Conservation (phyloP, 1,284 basidiomycete genomes). For the Ceratobasidium theobromae region DNA sequence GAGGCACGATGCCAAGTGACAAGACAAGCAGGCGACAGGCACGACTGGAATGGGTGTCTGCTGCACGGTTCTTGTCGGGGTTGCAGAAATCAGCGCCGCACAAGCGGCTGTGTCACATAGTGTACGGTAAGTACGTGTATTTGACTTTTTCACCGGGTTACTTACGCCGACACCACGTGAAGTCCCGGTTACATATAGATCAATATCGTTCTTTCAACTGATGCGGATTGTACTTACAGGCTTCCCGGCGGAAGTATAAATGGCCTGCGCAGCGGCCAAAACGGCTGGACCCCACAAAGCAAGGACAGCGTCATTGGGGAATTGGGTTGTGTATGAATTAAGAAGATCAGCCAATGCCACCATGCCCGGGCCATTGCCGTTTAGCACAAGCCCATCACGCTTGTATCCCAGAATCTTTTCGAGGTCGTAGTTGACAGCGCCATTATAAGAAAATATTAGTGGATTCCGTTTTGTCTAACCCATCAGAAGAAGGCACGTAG, state of each 20-base stretch:
- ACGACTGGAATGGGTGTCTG: too few species aligned
- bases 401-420: constrained; percentile 9
- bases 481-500: background rate
- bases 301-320: constrained; percentile 1
- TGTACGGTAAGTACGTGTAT: too few species aligned
- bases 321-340: background rate
- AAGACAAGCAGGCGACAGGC: too few species aligned
- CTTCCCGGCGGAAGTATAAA: background rate
- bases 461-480: background rate
- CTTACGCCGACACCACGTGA: too few species aligned
- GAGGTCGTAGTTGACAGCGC: constrained; percentile 13
- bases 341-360: constrained; percentile 3
- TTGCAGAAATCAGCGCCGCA: too few species aligned
- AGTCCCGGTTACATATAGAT: too few species aligned
- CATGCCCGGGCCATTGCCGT: background rate
- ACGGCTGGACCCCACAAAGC: background rate
- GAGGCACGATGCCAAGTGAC: too few species aligned
- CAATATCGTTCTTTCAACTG: background rate
- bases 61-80: too few species aligned
- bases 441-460: too few species aligned
- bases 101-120: too few species aligned
- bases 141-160: too few species aligned
- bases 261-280: background rate
- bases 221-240: background rate
- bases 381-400: background rate